Base-by-base conservation (phyloP, 148 eudicot species). In the Agrostemma githago region DNA sequence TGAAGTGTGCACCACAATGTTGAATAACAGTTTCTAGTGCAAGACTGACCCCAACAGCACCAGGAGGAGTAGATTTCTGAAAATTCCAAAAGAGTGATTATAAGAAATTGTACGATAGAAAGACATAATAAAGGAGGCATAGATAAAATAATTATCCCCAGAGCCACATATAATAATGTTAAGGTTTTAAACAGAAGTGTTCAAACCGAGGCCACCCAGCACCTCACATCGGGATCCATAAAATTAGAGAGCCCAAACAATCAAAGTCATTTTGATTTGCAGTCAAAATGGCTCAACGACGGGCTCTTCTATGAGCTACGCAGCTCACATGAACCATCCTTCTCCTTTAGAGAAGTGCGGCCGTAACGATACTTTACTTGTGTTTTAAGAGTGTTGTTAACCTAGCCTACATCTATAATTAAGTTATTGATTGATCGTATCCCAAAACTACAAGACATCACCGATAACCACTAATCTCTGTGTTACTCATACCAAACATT, bases 21-120 rank as follows among this genome's bases (percentile, higher is more conserved):
- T 88, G 87, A 78, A 90, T 84, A 77, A 95, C 85, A 15, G 96
- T 95, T 86, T 90, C 97, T 43, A 95, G 81, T 54, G 98, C 98
- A 69, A 95, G 80, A 83, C 98, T 92, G 54, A 82, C 84, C 78
- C 98, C 98, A 77, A 92, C 97, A 71, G 96, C 97, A 67, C 93
- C 92, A 67, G 97, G 96, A 17, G 93, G 92, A 80, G 84, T 84
- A 80, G 97, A 90, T 84, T 84, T 92, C 97, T 95, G 88, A 76
- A 68, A 82, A 82, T 8, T 51, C 57, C 37, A 73, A 17, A 46
- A 53, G 58, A 54, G 39, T 51, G 42, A 70, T 34, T 34, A 15
- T 53, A 70, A 70, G 42, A 53, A 11, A 14, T 41, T 51, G 59
- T 8, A 70, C 8, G 11, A 53, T 34, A 61, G 72, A 61, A 11